Conservation (phyloP, 202 grass and related monocot species). For the Brachypodium distachyon region DNA sequence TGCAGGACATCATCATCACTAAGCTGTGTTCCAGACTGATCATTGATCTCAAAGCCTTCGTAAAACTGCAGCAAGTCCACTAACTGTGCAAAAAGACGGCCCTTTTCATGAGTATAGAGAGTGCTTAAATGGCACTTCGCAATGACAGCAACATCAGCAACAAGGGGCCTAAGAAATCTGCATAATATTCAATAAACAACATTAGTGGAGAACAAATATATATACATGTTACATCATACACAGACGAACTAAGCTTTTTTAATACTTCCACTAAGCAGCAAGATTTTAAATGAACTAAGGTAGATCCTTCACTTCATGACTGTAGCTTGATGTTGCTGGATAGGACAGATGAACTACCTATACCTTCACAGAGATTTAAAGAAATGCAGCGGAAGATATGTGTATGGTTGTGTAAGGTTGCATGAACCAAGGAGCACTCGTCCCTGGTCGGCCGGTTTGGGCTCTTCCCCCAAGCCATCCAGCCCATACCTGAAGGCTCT, state of each 20-base stretch:
- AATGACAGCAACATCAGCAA: conserved; percentile 89
- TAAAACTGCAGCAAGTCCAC: conserved; percentile 98
- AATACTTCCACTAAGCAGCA: background rate
- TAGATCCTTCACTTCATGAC: conserved; percentile 3
- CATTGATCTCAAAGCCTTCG: conserved; percentile 94
- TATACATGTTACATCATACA: background rate
- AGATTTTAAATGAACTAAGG: conserved; percentile 20
- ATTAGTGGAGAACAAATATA: conserved; percentile 16
- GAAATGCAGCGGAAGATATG: background rate
- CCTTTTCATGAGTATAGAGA: conserved; percentile 90
- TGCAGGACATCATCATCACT: conserved; percentile 87
- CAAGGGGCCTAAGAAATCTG: conserved; percentile 83
- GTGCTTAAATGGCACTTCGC: conserved; percentile 85
- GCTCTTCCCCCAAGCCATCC: background rate
- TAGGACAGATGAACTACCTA: background rate
- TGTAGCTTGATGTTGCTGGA: conserved; percentile 1
- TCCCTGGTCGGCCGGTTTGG: background rate
- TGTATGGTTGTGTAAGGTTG: background rate
- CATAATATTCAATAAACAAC: conserved; percentile 23
- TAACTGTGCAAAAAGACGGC: conserved; percentile 82
- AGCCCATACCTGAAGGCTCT: background rate
- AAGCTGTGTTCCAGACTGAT: conserved; percentile 88
- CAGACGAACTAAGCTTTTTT: background rate
- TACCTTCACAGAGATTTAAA: background rate
- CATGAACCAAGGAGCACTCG: background rate